Base-by-base conservation (phyloP, 805 yeast species). In the Candida boidinii region DNA sequence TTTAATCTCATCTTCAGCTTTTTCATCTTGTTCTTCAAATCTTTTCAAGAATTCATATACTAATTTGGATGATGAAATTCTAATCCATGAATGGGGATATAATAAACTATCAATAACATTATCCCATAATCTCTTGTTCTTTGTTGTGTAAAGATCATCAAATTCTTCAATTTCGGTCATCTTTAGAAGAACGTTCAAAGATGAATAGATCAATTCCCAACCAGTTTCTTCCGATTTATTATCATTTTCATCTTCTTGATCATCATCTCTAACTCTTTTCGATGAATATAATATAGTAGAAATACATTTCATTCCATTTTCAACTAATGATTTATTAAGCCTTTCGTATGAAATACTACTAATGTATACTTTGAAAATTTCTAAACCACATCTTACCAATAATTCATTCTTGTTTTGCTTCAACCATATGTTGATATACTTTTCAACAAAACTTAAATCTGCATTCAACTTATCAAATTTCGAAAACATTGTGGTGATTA, bases 41-140 rank as follows among this genome's bases (percentile, higher is more conserved):
- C 49, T 44, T 7, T 68, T 47, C 35, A 83, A 59, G 31, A 81
- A 49, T 1, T 56, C 47, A 1, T 79, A 77, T 25, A 77, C 52
- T 22, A 85, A 59, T 33, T 88, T 64, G 6, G 79, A 59, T 1
- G 94, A 62, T 5, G 70, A 58, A 37, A 81, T 63, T 45, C 96
- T 73, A 6, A 88, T 81, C 97, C 97, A 88, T 1, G 92, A 68
- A 55, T 88, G 96, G 2, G 96, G 96, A 51, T 73, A 88, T 32
- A 88, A 60, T 34, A 87, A 63, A 19, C 76, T 56, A 3, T 66
- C 68, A 17, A 73, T 62, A 3, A 81, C 55, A 13, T 56, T 51
- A 3, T 52, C 43, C 87, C 90, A 82, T 7, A 70, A 45, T 29
- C 56, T 63, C 17, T 60, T 54, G 30, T 64, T 62, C 20, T 63